These are phyloP conservation scores for Lasiodiplodia theobromae DNA, from an alignment of 2,329 filamentous ascomycete species.

Conservation along the genomic window DNA sequence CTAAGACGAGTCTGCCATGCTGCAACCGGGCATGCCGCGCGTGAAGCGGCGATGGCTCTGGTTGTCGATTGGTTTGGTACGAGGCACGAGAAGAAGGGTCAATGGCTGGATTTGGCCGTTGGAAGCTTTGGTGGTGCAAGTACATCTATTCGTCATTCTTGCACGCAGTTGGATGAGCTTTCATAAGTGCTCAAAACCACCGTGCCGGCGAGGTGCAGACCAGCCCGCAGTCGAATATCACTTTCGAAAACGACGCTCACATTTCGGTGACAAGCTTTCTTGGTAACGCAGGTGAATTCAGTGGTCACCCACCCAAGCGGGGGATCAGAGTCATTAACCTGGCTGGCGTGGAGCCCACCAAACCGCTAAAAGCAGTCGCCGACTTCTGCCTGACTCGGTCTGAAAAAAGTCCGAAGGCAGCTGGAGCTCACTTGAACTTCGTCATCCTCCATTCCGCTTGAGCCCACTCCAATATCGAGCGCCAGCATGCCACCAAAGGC, in stretches of 20 bases:
- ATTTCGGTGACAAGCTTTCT: background rate
- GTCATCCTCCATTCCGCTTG: constrained; percentile 11
- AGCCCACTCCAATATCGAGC: background rate
- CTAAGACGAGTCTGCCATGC: background rate
- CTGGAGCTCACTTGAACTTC: constrained; percentile 12
- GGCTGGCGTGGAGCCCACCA: constrained; percentile 10
- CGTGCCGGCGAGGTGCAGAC: background rate
- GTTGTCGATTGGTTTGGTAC: background rate
- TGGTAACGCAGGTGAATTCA: background rate
- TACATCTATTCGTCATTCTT: background rate
- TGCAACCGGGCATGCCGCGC: background rate
- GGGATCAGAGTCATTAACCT: constrained; percentile 6
- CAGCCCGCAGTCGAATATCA: constrained; percentile 1
- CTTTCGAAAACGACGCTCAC: background rate
- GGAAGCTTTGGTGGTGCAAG: background rate
- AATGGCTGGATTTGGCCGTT: background rate
- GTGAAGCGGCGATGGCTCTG: background rate
- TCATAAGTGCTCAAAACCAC: background rate
- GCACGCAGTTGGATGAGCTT: background rate
- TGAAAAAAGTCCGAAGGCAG: constrained; percentile 14
- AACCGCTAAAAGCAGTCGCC: background rate
- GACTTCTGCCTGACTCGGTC: constrained; percentile 21
- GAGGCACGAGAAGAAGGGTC: background rate
- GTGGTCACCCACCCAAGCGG: constrained; percentile 4
- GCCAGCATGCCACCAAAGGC: constrained; percentile 43